These are phyloP conservation scores for Aleurites moluccanus DNA, from an alignment of 441 rosid species.

Conservation along the genomic window DNA sequence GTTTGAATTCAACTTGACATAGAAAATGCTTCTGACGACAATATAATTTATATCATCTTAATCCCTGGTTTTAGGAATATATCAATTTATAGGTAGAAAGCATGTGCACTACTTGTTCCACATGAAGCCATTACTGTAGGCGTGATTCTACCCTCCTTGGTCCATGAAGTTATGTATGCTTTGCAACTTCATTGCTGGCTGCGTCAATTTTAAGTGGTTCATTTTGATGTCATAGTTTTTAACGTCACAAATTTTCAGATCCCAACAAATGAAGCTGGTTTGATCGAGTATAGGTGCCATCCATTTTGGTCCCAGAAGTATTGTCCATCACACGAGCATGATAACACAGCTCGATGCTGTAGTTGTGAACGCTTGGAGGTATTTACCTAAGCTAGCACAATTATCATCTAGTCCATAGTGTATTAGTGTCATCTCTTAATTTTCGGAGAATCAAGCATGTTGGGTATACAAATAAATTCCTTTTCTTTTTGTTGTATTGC, in stretches of 20 bases:
- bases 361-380: conserved; percentile 97
- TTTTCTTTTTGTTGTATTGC: background rate
- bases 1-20: background rate
- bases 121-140: background rate
- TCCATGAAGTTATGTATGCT: too few relatives aligned
- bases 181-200: too few relatives aligned
- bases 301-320: too few relatives aligned
- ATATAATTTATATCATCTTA: background rate
- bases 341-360: conserved; percentile 78
- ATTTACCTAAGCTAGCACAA: conserved; percentile 18
- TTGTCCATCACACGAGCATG: conserved; percentile 85
- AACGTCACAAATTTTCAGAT: conserved; percentile 59
- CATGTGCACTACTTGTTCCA: background rate
- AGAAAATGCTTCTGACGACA: background rate
- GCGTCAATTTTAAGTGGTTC: background rate
- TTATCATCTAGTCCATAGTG: background rate
- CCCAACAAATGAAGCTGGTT: conserved; percentile 75
- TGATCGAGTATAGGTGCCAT: too few relatives aligned
- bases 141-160: too few relatives aligned
- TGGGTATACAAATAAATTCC: background rate
- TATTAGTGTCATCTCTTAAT: background rate
- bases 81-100: background rate
- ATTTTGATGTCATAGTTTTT: background rate
- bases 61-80: background rate
- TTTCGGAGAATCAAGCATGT: background rate